A percentile compares a stretch with the other conserved stretches of the same genome.
phyloP scores from a whole-genome alignment of 139 green algal species.

The Penium margaritaceum region DNA sequence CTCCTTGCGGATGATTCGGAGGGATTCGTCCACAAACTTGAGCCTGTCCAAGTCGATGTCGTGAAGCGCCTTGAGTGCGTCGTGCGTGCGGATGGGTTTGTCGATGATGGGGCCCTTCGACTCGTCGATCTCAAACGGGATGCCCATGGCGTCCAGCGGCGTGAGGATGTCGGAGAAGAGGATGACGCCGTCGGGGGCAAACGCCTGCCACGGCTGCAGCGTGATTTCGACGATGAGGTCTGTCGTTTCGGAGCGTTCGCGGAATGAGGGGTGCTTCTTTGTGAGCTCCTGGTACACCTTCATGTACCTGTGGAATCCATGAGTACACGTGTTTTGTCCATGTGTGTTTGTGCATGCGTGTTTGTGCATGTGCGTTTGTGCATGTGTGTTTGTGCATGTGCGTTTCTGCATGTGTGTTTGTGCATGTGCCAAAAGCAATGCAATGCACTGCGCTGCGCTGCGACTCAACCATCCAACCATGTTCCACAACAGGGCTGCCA shows the following conservation, averaged over 20 bases:
- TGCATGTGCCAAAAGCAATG: too few relatives aligned
- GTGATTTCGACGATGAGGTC: conserved; percentile 95
- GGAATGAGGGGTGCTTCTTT: conserved; percentile 79
- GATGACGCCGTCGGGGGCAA: conserved; percentile 62
- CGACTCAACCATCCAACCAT: too few relatives aligned
- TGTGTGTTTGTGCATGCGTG: too few relatives aligned
- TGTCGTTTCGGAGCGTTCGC: conserved; percentile 81
- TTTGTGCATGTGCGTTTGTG: too few relatives aligned
- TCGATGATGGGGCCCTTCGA: conserved; percentile 69
- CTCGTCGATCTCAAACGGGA: conserved; percentile 77
- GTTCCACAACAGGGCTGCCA: too few relatives aligned
- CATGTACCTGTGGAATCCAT: too few relatives aligned
- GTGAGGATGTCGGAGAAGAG: conserved; percentile 73
- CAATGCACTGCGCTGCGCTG: too few relatives aligned
- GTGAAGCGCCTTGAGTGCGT: conserved; percentile 67
- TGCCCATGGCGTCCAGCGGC: conserved; percentile 65
- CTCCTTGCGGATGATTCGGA: conserved; percentile 62
- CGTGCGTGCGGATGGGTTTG: conserved; percentile 50
- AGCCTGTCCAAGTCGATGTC: conserved; percentile 60
- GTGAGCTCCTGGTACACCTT: conserved; percentile 67
- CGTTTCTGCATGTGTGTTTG: too few relatives aligned
- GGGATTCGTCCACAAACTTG: conserved; percentile 73
- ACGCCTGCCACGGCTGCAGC: conserved; percentile 76
- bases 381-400: too few relatives aligned
- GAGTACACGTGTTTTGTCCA: too few relatives aligned